A percentile compares a stretch with the other conserved stretches of the same genome.
phyloP scores from a whole-genome alignment of 2,329 filamentous ascomycete species.

The Penicillium verrucosum region DNA sequence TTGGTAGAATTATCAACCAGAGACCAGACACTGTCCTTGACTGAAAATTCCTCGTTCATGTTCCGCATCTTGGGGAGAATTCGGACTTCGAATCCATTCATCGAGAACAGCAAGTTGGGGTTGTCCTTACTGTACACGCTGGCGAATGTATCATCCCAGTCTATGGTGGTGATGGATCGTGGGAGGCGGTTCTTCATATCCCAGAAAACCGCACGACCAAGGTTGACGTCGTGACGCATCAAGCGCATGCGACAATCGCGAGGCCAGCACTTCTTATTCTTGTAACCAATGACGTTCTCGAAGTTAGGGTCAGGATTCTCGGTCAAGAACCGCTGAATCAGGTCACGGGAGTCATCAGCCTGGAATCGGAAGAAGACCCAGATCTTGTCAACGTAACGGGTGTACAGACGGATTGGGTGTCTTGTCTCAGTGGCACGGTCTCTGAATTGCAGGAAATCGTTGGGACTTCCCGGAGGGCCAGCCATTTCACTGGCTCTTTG shows the following conservation, averaged over 20 bases:
- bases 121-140: slow-evolving; percentile 98
- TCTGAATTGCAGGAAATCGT: slow-evolving; percentile 96
- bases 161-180: slow-evolving; percentile 91
- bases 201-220: slow-evolving; percentile 97
- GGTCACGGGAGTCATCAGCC: slow-evolving; percentile 88
- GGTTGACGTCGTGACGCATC: slow-evolving; percentile 98
- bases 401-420: slow-evolving; percentile 97
- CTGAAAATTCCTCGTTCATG: slow-evolving; percentile 90
- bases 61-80: slow-evolving; percentile 95
- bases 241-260: slow-evolving; percentile 95
- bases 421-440: slow-evolving; percentile 87
- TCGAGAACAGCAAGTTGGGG: slow-evolving; percentile 92
- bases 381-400: slow-evolving; percentile 94
- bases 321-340: slow-evolving; percentile 96
- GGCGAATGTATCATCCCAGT: slow-evolving; percentile 98
- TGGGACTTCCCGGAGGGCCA: slow-evolving; percentile 86
- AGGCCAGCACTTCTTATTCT: slow-evolving; percentile 99
- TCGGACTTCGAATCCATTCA: slow-evolving; percentile 96
- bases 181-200: slow-evolving; percentile 96
- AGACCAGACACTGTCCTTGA: slow-evolving; percentile 98
- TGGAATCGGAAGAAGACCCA: slow-evolving; percentile 96
- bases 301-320: slow-evolving; percentile 99
- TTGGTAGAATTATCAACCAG: slow-evolving; percentile 95
- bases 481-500: slow-evolving; percentile 98
- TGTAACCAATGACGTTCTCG: slow-evolving; percentile 97